Evolutionary conservation across 169 alveolate genomes (phyloP).

Genomic region (Perkinsus olseni): DNA sequence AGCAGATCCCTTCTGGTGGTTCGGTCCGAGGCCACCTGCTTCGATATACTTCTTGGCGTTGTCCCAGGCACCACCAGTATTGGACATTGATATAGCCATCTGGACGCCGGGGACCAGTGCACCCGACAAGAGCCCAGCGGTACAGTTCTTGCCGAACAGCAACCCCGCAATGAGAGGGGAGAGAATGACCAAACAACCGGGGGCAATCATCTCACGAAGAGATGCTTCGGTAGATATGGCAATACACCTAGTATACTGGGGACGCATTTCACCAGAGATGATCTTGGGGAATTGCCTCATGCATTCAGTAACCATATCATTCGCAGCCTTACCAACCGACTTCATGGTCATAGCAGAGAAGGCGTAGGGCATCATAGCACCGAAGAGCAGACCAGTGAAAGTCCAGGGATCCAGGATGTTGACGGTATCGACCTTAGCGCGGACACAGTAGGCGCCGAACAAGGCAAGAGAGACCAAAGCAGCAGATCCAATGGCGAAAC

Average conservation of each 20-base stretch:
- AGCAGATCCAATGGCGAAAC: conserved; percentile 83
- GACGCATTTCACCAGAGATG: conserved; percentile 49
- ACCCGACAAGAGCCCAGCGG: conserved; percentile 80
- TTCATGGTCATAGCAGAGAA: conserved; percentile 79
- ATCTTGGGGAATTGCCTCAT: conserved; percentile 67
- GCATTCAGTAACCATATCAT: conserved; percentile 70
- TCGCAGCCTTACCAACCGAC: conserved; percentile 79
- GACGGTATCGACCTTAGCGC: conserved; percentile 48
- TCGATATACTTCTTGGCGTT: conserved; percentile 75
- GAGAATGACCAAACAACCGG: conserved; percentile 65
- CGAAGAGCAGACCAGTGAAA: conserved; percentile 65
- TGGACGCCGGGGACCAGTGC: conserved; percentile 72
- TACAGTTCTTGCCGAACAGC: conserved; percentile 66
- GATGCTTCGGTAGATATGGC: conserved; percentile 67
- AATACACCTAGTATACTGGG: conserved; percentile 69
- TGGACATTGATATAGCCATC: conserved; percentile 71
- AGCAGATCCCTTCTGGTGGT: conserved; percentile 43
- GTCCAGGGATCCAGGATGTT: conserved; percentile 63
- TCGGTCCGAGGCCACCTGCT: conserved; percentile 53
- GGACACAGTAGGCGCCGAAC: conserved; percentile 76
- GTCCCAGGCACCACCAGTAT: conserved; percentile 86
- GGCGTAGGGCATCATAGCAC: conserved; percentile 81
- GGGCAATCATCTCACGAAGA: conserved; percentile 71
- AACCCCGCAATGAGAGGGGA: conserved; percentile 62
- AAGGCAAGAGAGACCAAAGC: conserved; percentile 77